These are phyloP conservation scores for Elsinoe fawcettii DNA, from an alignment of 2,329 filamentous ascomycete genomes.

Conservation along the genomic window DNA sequence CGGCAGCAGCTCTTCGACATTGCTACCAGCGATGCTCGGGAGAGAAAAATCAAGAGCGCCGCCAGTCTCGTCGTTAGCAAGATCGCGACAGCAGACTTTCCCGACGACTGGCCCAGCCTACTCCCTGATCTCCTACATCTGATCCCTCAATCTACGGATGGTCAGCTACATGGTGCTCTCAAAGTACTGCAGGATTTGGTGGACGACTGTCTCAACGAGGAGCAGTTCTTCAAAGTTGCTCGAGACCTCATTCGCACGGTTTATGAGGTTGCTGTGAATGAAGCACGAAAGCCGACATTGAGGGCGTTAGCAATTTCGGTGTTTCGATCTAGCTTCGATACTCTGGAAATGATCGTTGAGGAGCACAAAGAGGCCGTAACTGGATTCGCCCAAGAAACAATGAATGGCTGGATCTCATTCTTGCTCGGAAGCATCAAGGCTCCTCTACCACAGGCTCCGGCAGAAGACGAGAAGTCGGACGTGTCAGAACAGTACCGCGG, in stretches of 20 bases:
- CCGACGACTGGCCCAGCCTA: conserved; percentile 87
- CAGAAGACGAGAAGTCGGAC: conserved; percentile 53
- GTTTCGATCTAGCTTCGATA: conserved; percentile 86
- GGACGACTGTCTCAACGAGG: conserved; percentile 86
- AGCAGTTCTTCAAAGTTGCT: conserved; percentile 88
- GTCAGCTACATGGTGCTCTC: conserved; percentile 79
- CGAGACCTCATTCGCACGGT: conserved; percentile 76
- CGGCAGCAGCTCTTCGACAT: conserved; percentile 69
- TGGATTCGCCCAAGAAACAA: conserved; percentile 77
- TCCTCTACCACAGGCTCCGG: conserved; percentile 55
- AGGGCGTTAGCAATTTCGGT: conserved; percentile 82
- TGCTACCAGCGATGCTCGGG: conserved; percentile 62
- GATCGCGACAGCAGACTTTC: conserved; percentile 88
- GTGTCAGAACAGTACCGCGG: conserved; percentile 67
- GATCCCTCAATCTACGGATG: conserved; percentile 66
- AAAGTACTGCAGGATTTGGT: conserved; percentile 84
- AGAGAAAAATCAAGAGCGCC: conserved; percentile 81
- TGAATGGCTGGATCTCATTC: conserved; percentile 78
- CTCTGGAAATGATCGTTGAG: conserved; percentile 93
- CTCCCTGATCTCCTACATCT: conserved; percentile 71
- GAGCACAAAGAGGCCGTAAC: conserved; percentile 82
- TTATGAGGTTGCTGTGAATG: conserved; percentile 72
- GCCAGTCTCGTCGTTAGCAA: conserved; percentile 88
- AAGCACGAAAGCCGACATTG: conserved; percentile 60
- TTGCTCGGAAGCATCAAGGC: conserved; percentile 73